Conservation (phyloP, 1,284 basidiomycete genomes). For the Trametes versicolor region DNA sequence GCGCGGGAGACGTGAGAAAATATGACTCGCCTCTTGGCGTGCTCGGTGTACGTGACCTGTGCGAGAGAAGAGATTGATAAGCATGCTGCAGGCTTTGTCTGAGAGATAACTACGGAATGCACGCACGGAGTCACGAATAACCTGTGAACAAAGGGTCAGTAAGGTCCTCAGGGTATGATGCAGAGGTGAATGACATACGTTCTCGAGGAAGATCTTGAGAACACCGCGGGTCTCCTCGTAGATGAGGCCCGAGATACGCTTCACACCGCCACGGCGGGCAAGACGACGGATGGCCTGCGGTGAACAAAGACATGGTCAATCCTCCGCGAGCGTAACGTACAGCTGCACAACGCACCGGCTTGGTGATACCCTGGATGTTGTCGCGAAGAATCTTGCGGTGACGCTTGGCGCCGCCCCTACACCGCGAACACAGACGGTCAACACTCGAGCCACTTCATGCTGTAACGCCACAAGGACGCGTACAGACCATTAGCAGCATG, state of each 20-base stretch:
- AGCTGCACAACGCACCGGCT: constrained; percentile 49
- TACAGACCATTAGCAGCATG: background rate
- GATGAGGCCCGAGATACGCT: constrained; percentile 86
- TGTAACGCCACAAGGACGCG: background rate
- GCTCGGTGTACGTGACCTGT: constrained; percentile 86
- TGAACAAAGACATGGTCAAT: constrained; percentile 5
- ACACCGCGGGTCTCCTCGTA: constrained; percentile 88
- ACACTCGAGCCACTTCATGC: constrained; percentile 11
- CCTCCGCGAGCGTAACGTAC: constrained; percentile 42
- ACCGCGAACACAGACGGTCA: constrained; percentile 45
- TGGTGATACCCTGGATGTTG: constrained; percentile 77
- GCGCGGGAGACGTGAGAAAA: constrained; percentile 2
- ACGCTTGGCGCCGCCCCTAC: constrained; percentile 61
- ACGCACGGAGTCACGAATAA: constrained; percentile 79
- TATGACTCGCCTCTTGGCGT: constrained; percentile 76
- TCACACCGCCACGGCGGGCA: constrained; percentile 87
- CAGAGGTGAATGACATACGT: constrained; percentile 42
- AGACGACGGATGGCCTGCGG: constrained; percentile 82
- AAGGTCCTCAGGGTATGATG: background rate
- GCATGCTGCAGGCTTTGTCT: constrained; percentile 13
- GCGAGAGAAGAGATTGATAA: constrained; percentile 16
- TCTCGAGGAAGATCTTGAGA: constrained; percentile 85
- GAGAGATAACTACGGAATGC: background rate
- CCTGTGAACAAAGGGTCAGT: constrained; percentile 42
- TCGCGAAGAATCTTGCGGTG: constrained; percentile 74